These are phyloP conservation scores for Saccharomycopsis capsularis DNA, from an alignment of 805 yeast genomes.

Conservation along the genomic window DNA sequence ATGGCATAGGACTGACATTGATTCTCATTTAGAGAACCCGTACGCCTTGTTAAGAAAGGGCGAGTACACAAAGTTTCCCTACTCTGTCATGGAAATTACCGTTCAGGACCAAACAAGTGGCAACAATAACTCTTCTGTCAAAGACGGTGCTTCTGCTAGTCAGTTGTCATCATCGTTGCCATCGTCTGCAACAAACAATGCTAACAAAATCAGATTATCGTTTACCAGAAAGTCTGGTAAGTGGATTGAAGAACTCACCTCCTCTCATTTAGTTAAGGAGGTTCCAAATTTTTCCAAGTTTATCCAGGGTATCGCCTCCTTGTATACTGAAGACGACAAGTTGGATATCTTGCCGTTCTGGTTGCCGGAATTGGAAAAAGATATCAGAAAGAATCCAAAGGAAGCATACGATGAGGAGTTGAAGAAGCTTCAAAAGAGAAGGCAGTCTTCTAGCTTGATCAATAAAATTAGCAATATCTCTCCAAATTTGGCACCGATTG, in stretches of 20 bases:
- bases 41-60: slow-evolving; percentile 73
- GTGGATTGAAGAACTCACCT: slow-evolving; percentile 85
- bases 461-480: slow-evolving; percentile 32
- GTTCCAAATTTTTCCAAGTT: slow-evolving; percentile 72
- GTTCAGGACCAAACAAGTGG: slow-evolving; percentile 39
- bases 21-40: slow-evolving; percentile 64
- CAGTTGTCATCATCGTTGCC: slow-evolving; percentile 30
- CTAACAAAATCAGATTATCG: slow-evolving; percentile 30
- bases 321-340: slow-evolving; percentile 85
- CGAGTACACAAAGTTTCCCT: slow-evolving; percentile 78
- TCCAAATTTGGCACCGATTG: slow-evolving; percentile 13
- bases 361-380: slow-evolving; percentile 83
- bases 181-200: slow-evolving; percentile 53
- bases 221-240: slow-evolving; percentile 44
- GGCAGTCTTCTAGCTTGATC: slow-evolving; percentile 30
- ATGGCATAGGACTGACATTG: slow-evolving; percentile 94
- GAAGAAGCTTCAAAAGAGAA: slow-evolving; percentile 43
- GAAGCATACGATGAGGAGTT: slow-evolving; percentile 67
- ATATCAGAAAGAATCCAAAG: slow-evolving; percentile 70
- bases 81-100: slow-evolving; percentile 82
- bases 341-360: slow-evolving; percentile 89
- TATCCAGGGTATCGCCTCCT: slow-evolving; percentile 84
- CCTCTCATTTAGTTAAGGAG: slow-evolving; percentile 80
- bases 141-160: slow-evolving; percentile 26
- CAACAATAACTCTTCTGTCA: slow-evolving; percentile 20